Conservation (phyloP, 495 filamentous ascomycete genomes). For the Opeltia flavorubescens region DNA sequence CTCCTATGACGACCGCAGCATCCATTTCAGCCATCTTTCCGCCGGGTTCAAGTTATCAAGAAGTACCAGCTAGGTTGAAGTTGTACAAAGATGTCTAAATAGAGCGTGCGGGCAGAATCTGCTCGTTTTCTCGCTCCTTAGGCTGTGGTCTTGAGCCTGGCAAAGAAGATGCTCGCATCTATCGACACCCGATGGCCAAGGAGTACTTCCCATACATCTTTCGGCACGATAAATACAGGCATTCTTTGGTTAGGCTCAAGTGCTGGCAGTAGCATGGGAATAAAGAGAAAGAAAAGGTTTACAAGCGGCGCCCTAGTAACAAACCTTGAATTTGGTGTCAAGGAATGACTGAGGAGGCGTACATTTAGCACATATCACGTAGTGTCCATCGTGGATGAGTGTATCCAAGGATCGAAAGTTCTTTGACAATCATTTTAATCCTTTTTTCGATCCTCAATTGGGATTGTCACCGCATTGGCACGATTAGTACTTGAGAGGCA, state of each 20-base stretch:
- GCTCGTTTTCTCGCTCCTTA: background rate
- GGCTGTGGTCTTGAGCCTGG: background rate
- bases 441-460: too few species aligned
- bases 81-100: background rate
- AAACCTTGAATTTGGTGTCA: too few species aligned
- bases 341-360: too few species aligned
- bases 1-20: background rate
- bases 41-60: background rate
- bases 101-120: background rate
- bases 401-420: too few species aligned
- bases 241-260: background rate
- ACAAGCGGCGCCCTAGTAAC: too few species aligned
- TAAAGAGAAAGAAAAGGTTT: too few species aligned
- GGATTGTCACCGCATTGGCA: too few species aligned
- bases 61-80: background rate
- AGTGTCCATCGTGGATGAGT: too few species aligned
- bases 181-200: background rate
- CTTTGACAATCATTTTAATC: too few species aligned
- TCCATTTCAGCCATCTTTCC: background rate
- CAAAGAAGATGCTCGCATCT: background rate
- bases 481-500: too few species aligned
- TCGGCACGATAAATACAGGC: background rate
- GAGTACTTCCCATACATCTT: background rate
- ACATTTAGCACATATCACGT: too few species aligned
- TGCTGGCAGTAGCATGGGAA: too few species aligned